Conservation (phyloP, 169 alveolate species). For the Plasmodium gonderi region DNA sequence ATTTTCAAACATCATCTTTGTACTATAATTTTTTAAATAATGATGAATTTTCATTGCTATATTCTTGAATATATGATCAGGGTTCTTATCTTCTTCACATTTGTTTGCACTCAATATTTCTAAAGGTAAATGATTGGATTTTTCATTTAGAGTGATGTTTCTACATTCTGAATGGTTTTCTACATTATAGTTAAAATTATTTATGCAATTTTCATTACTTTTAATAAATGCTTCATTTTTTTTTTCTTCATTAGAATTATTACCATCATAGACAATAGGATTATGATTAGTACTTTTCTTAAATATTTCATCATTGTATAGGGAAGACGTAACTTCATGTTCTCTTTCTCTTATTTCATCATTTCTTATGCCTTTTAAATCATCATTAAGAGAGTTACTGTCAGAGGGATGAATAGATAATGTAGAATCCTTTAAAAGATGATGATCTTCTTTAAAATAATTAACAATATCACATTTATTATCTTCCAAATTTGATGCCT, state of each 20-base stretch:
- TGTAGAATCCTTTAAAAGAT: neutral
- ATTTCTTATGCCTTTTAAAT: neutral
- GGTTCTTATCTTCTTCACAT: neutral
- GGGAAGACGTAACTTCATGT: no score
- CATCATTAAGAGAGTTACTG: neutral
- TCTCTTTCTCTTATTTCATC: neutral
- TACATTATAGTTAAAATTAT: neutral
- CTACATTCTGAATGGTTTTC: neutral
- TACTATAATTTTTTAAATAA: constrained; percentile 15
- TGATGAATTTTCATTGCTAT: constrained; percentile 7
- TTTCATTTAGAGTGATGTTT: neutral
- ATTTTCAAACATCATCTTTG: neutral
- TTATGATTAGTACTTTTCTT: no score
- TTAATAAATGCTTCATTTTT: neutral
- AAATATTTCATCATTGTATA: no score
- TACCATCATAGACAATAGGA: no score
- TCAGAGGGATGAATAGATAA: neutral
- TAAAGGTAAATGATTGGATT: neutral
- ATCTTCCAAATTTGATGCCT: neutral
- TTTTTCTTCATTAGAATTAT: neutral
- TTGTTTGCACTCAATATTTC: neutral
- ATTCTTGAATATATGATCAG: neutral
- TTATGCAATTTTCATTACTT: neutral
- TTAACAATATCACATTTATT: neutral
- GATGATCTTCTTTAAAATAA: neutral